phyloP scores from a whole-genome alignment of 345 rosid species.

The Lepidium didymum region DNA sequence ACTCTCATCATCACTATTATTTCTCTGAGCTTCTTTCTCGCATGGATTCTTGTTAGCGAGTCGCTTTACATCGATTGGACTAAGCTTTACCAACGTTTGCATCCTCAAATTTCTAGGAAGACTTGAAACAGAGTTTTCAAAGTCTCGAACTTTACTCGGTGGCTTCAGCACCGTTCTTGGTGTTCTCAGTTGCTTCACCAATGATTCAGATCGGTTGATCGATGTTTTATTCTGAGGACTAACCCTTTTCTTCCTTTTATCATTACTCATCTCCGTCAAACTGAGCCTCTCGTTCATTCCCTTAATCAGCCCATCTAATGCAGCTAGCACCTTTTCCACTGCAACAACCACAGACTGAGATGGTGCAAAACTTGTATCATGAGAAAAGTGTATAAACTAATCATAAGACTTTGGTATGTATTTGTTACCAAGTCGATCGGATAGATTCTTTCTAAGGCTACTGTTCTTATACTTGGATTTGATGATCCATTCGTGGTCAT shows the following conservation, averaged over 20 bases:
- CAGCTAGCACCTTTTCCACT: slow-evolving; percentile 51
- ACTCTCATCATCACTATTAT: slow-evolving; percentile 15
- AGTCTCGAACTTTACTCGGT: slow-evolving; percentile 15
- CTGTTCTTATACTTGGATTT: slow-evolving; percentile 28
- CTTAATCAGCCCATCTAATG: slow-evolving; percentile 48
- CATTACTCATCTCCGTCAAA: slow-evolving; percentile 34
- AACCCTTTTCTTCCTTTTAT: slow-evolving; percentile 20
- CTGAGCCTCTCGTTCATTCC: slow-evolving; percentile 41
- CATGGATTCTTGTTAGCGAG: slow-evolving; percentile 34
- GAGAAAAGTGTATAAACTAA: not conserved
- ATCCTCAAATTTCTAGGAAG: slow-evolving; percentile 31
- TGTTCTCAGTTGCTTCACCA: slow-evolving; percentile 18
- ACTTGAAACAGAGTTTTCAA: slow-evolving; percentile 20
- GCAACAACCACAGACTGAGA: not conserved
- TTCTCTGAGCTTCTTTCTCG: slow-evolving; percentile 17
- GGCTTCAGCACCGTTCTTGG: slow-evolving; percentile 29
- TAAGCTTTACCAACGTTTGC: slow-evolving; percentile 55
- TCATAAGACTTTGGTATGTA: not conserved
- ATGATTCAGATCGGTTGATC: not conserved
- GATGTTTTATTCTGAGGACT: slow-evolving; percentile 4
- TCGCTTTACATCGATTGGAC: slow-evolving; percentile 54
- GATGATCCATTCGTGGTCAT: slow-evolving; percentile 42
- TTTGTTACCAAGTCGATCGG: slow-evolving; percentile 41
- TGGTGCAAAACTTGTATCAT: not conserved
- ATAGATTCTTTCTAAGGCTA: slow-evolving; percentile 24